phyloP scores from a whole-genome alignment of 208 protist species.

The Angomonas ambiguus region DNA sequence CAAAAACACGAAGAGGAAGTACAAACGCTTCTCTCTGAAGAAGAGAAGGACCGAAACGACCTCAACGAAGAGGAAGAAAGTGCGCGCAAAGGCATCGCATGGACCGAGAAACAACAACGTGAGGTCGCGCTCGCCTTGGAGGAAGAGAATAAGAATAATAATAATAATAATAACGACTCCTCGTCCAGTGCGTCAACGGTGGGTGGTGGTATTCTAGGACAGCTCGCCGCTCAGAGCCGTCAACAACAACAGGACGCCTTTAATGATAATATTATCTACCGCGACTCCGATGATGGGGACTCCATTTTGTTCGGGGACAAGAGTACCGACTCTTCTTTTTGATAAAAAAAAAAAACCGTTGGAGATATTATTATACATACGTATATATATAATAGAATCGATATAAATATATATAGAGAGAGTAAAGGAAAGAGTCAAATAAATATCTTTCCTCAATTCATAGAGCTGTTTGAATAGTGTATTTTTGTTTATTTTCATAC shows the following conservation, averaged over 20 bases:
- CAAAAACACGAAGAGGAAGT: no score
- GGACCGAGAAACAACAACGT: constrained; percentile 46
- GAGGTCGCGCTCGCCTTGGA: constrained; percentile 30
- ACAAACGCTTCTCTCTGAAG: constrained; percentile 11
- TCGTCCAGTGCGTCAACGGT: background rate
- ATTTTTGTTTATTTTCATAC: background rate
- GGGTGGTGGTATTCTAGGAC: constrained; percentile 5
- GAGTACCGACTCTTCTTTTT: background rate
- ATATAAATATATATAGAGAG: no score
- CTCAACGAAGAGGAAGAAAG: constrained; percentile 37
- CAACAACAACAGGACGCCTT: constrained; percentile 9
- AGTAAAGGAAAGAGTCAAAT: no score
- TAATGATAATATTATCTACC: constrained; percentile 32
- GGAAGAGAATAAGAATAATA: constrained; percentile 7
- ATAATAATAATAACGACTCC: no score
- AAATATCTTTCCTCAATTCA: no score
- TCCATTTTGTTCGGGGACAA: constrained; percentile 10
- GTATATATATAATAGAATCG: no score
- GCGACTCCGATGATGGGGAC: constrained; percentile 24
- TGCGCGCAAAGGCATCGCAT: constrained; percentile 37
- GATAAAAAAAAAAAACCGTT: constrained; percentile 1
- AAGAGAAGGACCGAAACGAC: constrained; percentile 22
- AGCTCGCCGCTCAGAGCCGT: constrained; percentile 9
- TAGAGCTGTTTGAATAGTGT: no score
- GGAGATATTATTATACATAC: background rate